These are phyloP conservation scores for Galeopsis tetrahit DNA, from an alignment of 257 asterid species.

Conservation along the genomic window DNA sequence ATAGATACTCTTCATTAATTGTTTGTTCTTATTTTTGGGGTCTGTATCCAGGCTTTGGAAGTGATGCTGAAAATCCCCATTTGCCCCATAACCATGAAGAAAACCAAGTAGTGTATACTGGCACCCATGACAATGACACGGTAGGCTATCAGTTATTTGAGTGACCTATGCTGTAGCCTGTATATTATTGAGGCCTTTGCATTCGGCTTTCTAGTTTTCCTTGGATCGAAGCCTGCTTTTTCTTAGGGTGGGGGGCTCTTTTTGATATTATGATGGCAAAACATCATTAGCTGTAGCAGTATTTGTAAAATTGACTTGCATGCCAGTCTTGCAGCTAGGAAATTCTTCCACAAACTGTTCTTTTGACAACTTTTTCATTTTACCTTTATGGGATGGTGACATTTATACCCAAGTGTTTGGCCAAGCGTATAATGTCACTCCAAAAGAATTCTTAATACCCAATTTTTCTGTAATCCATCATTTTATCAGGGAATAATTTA, in stretches of 20 bases:
- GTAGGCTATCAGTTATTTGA: slow-evolving; percentile 45
- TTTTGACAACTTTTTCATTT: not conserved
- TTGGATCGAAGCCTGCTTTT: slow-evolving; percentile 5
- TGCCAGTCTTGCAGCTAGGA: not conserved
- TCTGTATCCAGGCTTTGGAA: slow-evolving; percentile 75
- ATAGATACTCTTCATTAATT: slow-evolving; percentile 24
- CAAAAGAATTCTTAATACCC: not conserved
- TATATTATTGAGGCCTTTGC: slow-evolving; percentile 14
- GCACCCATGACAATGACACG: slow-evolving; percentile 99
- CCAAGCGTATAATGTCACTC: not conserved
- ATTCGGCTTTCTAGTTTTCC: slow-evolving; percentile 13
- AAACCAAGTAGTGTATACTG: slow-evolving; percentile 98
- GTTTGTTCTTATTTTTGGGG: slow-evolving; percentile 32
- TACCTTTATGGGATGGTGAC: not conserved
- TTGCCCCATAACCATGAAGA: slow-evolving; percentile 92
- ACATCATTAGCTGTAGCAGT: not conserved
- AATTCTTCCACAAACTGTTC: not conserved
- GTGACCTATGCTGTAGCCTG: slow-evolving; percentile 1
- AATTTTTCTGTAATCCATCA: not conserved
- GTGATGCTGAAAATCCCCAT: slow-evolving; percentile 97
- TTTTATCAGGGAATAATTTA: not conserved
- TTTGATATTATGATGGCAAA: not conserved
- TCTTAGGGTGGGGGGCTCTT: not conserved
- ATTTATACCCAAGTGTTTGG: not conserved
- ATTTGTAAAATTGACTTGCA: not conserved